A percentile compares a stretch with the other conserved stretches of the same genome.
phyloP scores from a whole-genome alignment of 2,329 filamentous ascomycete genomes.

The Dissoconium aciculare region DNA sequence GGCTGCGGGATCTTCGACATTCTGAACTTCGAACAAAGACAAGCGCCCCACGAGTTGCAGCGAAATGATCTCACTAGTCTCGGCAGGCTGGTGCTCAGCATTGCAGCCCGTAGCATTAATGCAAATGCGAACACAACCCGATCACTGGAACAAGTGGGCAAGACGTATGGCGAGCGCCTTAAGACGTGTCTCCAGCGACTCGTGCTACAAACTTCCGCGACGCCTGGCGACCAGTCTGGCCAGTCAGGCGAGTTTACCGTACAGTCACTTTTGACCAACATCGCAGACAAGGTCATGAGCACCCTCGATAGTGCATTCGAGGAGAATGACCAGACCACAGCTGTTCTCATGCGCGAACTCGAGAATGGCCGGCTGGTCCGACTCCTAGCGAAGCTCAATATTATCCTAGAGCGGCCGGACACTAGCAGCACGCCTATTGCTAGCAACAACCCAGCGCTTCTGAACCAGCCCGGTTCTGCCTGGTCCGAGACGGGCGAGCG shows the following conservation, averaged over 20 bases:
- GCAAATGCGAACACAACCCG: slow-evolving; percentile 44
- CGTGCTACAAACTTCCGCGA: slow-evolving; percentile 42
- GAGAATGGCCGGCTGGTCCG: slow-evolving; percentile 81
- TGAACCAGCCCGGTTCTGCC: slow-evolving; percentile 21
- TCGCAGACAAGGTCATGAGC: slow-evolving; percentile 60
- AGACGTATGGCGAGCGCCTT: slow-evolving; percentile 63
- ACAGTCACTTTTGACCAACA: slow-evolving; percentile 62
- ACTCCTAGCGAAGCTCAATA: slow-evolving; percentile 65
- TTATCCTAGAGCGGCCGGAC: slow-evolving; percentile 81
- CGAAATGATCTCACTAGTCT: slow-evolving; percentile 77
- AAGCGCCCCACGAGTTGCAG: slow-evolving; percentile 60
- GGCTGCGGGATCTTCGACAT: slow-evolving; percentile 85
- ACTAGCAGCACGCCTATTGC: slow-evolving; percentile 30
- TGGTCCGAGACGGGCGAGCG: slow-evolving; percentile 92
- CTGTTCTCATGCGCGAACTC: slow-evolving; percentile 61
- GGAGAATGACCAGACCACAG: slow-evolving; percentile 57
- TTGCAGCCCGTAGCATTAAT: slow-evolving; percentile 48
- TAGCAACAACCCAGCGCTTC: slow-evolving; percentile 15
- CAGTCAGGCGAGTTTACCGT: slow-evolving; percentile 48
- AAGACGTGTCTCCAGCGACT: slow-evolving; percentile 73
- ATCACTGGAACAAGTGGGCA: slow-evolving; percentile 59
- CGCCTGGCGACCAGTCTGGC: slow-evolving; percentile 3
- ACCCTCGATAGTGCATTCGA: slow-evolving; percentile 69
- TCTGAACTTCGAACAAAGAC: slow-evolving; percentile 59
- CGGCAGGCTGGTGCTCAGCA: slow-evolving; percentile 66